Evolutionary conservation across 2,329 filamentous ascomycete species (phyloP).

Genomic region (Pezicula radicicola): DNA sequence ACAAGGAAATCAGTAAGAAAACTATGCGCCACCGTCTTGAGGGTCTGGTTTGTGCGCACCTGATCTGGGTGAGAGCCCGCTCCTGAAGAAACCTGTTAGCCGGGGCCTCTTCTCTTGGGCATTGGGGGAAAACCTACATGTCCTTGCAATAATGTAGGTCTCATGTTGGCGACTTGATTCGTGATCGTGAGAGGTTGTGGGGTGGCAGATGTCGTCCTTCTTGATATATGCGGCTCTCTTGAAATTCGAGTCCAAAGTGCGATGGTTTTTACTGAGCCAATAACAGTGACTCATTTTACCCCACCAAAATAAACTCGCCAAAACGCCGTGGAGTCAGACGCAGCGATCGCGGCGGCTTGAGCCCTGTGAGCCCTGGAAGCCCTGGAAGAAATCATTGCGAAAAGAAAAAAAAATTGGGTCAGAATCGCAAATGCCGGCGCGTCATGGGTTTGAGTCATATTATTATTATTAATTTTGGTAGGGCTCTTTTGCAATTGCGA

Average conservation of each 20-base stretch:
- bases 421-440: neutral
- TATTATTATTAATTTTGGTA: neutral
- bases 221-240: too few relatives aligned
- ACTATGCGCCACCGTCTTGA: conserved; percentile 3
- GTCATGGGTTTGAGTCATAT: too few relatives aligned
- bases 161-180: conserved; percentile 62
- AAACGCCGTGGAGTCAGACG: too few relatives aligned
- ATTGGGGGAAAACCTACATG: conserved; percentile 57
- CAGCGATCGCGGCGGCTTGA: neutral
- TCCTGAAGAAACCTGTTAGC: conserved; percentile 49
- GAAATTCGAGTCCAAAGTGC: too few relatives aligned
- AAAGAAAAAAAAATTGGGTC: neutral
- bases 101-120: neutral
- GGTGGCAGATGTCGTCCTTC: too few relatives aligned
- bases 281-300: neutral
- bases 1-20: conserved; percentile 15
- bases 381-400: neutral
- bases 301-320: neutral
- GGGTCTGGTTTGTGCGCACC: conserved; percentile 45
- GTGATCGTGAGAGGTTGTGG: neutral
- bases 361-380: neutral
- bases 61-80: conserved; percentile 92
- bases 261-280: too few relatives aligned
- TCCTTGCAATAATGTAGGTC: conserved; percentile 92
- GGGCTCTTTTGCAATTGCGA: neutral